Base-by-base conservation (phyloP, 2,329 filamentous ascomycete species). In the Xylariaceae sp. region DNA sequence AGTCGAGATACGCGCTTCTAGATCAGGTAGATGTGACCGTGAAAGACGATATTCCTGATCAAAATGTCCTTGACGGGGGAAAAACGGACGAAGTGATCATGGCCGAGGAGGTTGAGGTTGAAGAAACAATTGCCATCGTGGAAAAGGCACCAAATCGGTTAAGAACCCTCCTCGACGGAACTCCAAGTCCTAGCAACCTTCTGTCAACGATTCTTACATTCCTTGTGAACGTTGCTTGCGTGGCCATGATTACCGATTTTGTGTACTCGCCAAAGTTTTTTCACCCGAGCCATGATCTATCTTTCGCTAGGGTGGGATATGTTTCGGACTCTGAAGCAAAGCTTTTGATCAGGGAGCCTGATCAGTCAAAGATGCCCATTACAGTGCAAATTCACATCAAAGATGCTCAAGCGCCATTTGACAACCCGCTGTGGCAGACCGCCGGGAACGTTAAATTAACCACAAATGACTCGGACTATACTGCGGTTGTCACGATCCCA, bases 281-380 rank as follows among this genome's bases (percentile, higher is more conserved):
- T 27, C 81, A 96, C 70, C 85, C 87, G 3, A 85, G 80, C 21
- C 76, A 89, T 23, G 86, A 95, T 60, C 76, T 96, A 9, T 90
- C 92, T 0, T 96, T 99, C 70, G 89, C 90, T 33, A 83, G 94
- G 7, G 77, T 96, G 13, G 94, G 94, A 21, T 93, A 93, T 69
- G 87, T 97, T 23, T 96, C 92, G 4, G 82, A 89, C 15, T 83
- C 80, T 0, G 87, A 87, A 50, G 94, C 92, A 18, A 92, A 85
- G 56, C 80, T 99, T 32, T 75, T 99, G 23, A 79, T 99, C 40
- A 84, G 94, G 52, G 94, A 97, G 71, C 91, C 94, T 1, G 83
- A 96, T 62, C 78, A 83, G 45, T 70, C 81, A 27, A 85, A 88
- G 63, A 81, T 96, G 68, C 92, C 92, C 0, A 73, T 96, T n/a